phyloP scores from a whole-genome alignment of 2,329 filamentous ascomycete species.

The Fusarium verrucosum region DNA sequence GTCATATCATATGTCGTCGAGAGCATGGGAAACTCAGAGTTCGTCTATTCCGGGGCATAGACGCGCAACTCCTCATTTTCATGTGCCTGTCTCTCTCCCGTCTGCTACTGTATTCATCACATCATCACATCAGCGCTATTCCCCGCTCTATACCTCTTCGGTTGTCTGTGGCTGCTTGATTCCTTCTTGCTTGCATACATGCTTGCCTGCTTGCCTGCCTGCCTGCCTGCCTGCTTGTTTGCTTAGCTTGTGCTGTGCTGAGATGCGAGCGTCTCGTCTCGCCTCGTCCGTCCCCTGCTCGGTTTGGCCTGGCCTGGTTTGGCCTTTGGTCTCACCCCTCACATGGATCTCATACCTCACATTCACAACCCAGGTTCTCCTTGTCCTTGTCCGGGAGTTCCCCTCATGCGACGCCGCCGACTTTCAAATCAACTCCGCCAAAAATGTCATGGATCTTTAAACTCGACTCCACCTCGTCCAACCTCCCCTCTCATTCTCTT shows the following conservation, averaged over 20 bases:
- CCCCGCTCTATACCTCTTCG: conserved; percentile 12
- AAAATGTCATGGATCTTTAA: conserved; percentile 43
- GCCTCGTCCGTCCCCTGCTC: conserved; percentile 24
- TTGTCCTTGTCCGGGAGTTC: conserved; percentile 33
- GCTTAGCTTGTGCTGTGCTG: background rate
- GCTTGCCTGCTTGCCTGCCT: no score
- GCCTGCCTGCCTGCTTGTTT: conserved; percentile 22
- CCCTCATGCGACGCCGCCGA: conserved; percentile 33
- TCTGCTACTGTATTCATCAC: conserved; percentile 4
- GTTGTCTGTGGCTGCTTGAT: conserved; percentile 35
- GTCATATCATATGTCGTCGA: conserved; percentile 34
- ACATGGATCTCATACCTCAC: conserved; percentile 33
- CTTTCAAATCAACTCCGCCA: conserved; percentile 27
- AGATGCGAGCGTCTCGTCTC: conserved; percentile 31
- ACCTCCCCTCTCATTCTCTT: conserved; percentile 34
- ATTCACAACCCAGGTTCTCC: conserved; percentile 37
- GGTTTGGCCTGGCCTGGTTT: conserved; percentile 7
- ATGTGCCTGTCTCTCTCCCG: background rate
- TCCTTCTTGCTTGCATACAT: no score
- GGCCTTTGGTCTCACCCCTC: conserved; percentile 37
- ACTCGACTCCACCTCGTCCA: conserved; percentile 43
- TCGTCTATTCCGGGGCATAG: conserved; percentile 24
- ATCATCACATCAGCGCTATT: conserved; percentile 10
- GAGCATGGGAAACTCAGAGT: conserved; percentile 30
- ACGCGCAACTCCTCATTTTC: conserved; percentile 14